Base-by-base conservation (phyloP, 352 stramenopile genomes). In the Pilasporangium apinafurcum region DNA sequence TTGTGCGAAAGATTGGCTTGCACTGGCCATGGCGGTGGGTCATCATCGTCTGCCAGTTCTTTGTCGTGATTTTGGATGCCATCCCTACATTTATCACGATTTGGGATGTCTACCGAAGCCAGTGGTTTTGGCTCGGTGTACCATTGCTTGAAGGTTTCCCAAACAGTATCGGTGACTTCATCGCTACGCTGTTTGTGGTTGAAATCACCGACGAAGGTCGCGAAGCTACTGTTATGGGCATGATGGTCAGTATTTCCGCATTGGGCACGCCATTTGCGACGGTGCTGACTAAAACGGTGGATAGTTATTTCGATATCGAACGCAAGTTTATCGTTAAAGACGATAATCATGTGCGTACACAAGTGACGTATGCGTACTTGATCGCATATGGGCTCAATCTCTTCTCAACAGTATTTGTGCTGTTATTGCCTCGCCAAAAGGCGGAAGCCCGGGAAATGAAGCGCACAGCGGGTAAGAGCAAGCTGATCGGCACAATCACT, bases 91-190 rank as follows among this genome's bases (percentile, higher is more conserved):
- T 81, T 35, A 51, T 80, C 35, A 85, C 72, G 12, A 78, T 83
- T 53, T 86, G 72, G 72, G 34, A 86, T 32, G 69, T 86, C 7
- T 66, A 77, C 26, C 66, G 71, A n/a, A 79, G 63, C 39, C 72
- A 86, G 27, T 86, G 72, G 69, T 80, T 85, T 51, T 85, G 63
- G 65, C 40, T 81, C 14, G 72, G 72, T 16, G 55, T 78, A 18
- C 65, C 72, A n/a, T 38, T 85, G 27, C 53, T 80, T 6, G 64
- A 76, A 32, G 53, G 68, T 13, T 54, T 86, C 26, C 69, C 68
- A 9, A 68, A 65, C 48, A 63, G 51, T 24, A 68, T 77, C 21
- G 56, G 55, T 8, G 59, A 74, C 42, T 72, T 71, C 31, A 61
- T 85, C 26, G 54, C 54, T 13, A 63, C 62, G 0, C 51, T 79